phyloP scores from a whole-genome alignment of 768 basidiomycete genomes.

The Boletellus sp. region DNA sequence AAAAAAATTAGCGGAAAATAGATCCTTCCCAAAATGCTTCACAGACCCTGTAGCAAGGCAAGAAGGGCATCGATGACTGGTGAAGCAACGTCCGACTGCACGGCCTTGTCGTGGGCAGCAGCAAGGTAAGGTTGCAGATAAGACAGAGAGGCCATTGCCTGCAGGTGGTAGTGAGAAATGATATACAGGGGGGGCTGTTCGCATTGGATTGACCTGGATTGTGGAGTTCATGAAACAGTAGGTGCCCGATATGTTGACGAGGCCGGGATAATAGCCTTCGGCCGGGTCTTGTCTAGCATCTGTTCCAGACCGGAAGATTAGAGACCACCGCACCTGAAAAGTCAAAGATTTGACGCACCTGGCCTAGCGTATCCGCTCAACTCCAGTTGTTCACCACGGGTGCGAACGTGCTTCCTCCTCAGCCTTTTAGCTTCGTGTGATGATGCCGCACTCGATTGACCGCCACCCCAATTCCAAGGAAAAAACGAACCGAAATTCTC shows the following conservation, averaged over 20 bases:
- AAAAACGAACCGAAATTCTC: slow-evolving; percentile 51
- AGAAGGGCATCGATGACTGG: slow-evolving; percentile 82
- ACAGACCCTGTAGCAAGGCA: slow-evolving; percentile 64
- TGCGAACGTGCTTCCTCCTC: slow-evolving; percentile 48
- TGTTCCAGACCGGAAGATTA: slow-evolving; percentile 6
- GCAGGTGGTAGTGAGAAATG: slow-evolving; percentile 14
- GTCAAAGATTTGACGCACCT: slow-evolving; percentile 21
- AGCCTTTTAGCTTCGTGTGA: slow-evolving; percentile 41
- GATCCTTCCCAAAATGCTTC: neutral
- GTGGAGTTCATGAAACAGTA: slow-evolving; percentile 99
- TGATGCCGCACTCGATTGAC: slow-evolving; percentile 19
- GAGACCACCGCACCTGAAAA: neutral
- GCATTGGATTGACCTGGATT: slow-evolving; percentile 58
- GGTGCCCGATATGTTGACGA: slow-evolving; percentile 93
- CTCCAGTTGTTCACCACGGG: slow-evolving; percentile 55
- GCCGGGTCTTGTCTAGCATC: slow-evolving; percentile 22
- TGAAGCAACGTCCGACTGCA: slow-evolving; percentile 74
- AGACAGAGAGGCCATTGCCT: slow-evolving; percentile 87
- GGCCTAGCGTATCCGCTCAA: slow-evolving; percentile 34
- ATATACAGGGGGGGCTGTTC: neutral
- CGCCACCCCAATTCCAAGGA: slow-evolving; percentile 62
- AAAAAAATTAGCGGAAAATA: slow-evolving; percentile 3
- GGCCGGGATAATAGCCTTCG: slow-evolving; percentile 73
- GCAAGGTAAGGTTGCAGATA: slow-evolving; percentile 81
- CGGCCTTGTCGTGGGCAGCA: slow-evolving; percentile 70